Base-by-base conservation (phyloP, 768 basidiomycete genomes). In the Amanita jacksonii region DNA sequence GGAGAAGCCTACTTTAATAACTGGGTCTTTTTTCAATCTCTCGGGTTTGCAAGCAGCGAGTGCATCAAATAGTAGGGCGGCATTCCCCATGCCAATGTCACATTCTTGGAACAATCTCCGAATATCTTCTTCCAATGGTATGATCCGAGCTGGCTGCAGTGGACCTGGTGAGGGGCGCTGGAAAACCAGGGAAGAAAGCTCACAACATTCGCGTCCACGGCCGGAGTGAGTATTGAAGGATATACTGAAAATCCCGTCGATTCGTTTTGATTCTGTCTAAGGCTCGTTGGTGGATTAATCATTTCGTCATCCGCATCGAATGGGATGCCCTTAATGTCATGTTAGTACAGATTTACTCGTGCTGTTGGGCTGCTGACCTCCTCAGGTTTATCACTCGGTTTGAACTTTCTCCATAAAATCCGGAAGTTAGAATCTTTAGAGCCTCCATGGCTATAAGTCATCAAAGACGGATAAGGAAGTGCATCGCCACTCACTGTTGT, bases 121-220 rank as follows among this genome's bases (percentile, higher is more conserved):
- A 39, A 91, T 85, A 53, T 96, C 88, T 52, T 94, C 90, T 31
- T 92, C 87, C 15, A 64, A 74, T 0, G 89, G 80, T 27, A 92
- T 69, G 30, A 68, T 66, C 31, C 66, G 63, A 49, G 68, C 68
- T 15, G n/a, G n/a, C n/a, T n/a, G n/a, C n/a, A n/a, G n/a, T n/a
- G 62, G 57, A 12, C 57, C 58, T 2, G 61, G 58, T 3, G 63
- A 62, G 40, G 67, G 67, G 35, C 67, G 67, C 63, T 63, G 38
- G 58, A 25, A 40, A 42, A 52, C 43, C 48, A 22, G 19, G 24
- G 10, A 42, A 28, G 19, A 23, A 4, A 33, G 5, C 13, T 13
- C 5, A n/a, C 19, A 24, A 22, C 33, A 2, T 32, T 19, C 4
- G 54, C 38, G 1, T 59, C 57, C 8, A 49, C 46, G 47, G 54